phyloP scores from a whole-genome alignment of 2,329 filamentous ascomycete species.

The Cercospora janseana region DNA sequence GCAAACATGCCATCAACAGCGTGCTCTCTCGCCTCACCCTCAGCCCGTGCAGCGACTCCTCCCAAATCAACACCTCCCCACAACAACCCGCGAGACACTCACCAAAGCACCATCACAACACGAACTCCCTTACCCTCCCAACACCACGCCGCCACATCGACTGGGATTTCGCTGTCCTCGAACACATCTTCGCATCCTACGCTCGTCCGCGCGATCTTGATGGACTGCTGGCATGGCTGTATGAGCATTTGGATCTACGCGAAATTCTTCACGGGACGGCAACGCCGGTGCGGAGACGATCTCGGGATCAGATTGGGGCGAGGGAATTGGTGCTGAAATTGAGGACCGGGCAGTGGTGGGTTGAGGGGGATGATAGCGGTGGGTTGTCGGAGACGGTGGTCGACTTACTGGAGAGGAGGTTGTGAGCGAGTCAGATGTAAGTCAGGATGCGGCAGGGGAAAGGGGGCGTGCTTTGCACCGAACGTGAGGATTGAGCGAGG shows the following conservation, averaged over 20 bases:
- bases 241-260: background rate
- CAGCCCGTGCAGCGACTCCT: no score
- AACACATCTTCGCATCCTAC: background rate
- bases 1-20: no score
- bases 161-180: constrained; percentile 6
- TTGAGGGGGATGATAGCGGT: background rate
- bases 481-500: no score
- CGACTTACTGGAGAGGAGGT: background rate
- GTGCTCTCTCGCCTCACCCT: no score
- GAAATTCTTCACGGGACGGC: background rate
- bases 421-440: background rate
- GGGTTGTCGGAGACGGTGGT: background rate
- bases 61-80: no score
- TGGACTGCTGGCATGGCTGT: background rate
- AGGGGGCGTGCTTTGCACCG: no score
- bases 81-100: no score
- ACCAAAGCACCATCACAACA: background rate
- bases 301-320: background rate
- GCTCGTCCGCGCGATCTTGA: background rate
- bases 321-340: background rate
- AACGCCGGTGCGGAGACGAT: background rate
- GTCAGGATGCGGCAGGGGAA: background rate
- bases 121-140: background rate
- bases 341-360: background rate
- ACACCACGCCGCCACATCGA: background rate